Conservation (phyloP, 257 asterid genomes). For the Rehmannia glutinosa region DNA sequence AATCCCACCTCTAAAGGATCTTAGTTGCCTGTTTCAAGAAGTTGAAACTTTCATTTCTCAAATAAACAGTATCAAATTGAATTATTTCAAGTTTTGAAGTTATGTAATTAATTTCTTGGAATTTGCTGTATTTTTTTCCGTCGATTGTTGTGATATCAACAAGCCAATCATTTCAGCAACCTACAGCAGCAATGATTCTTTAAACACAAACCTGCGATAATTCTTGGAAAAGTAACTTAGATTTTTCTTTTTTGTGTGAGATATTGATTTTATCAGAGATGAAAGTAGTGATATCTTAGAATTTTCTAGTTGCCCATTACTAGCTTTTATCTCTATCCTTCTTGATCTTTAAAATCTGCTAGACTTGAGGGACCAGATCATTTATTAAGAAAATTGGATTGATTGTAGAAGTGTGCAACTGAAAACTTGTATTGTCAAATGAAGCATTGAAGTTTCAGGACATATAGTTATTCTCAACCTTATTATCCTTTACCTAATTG, state of each 20-base stretch:
- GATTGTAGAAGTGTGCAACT: background rate
- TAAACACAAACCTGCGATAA: background rate
- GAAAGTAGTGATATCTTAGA: background rate
- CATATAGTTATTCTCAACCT: background rate
- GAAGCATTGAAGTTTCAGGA: background rate
- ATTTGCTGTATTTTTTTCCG: background rate
- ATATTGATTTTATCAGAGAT: background rate
- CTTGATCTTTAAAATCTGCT: background rate
- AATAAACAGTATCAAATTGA: background rate
- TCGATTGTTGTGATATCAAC: background rate
- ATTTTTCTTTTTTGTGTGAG: background rate
- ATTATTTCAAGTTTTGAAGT: background rate
- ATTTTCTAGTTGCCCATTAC: background rate
- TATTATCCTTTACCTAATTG: background rate
- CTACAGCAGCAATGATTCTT: background rate
- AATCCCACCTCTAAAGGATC: conserved; percentile 1
- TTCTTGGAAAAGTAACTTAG: background rate
- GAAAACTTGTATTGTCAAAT: background rate
- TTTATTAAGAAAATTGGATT: background rate
- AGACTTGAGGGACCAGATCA: background rate
- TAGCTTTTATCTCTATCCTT: background rate
- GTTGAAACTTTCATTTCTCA: background rate
- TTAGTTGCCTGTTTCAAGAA: conserved; percentile 5
- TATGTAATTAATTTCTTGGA: background rate
- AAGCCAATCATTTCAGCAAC: background rate